A percentile compares a stretch with the other conserved stretches of the same genome.
Evolutionary conservation across 768 basidiomycete genomes (phyloP).

Genomic region (Lactarius sanguifluus): DNA sequence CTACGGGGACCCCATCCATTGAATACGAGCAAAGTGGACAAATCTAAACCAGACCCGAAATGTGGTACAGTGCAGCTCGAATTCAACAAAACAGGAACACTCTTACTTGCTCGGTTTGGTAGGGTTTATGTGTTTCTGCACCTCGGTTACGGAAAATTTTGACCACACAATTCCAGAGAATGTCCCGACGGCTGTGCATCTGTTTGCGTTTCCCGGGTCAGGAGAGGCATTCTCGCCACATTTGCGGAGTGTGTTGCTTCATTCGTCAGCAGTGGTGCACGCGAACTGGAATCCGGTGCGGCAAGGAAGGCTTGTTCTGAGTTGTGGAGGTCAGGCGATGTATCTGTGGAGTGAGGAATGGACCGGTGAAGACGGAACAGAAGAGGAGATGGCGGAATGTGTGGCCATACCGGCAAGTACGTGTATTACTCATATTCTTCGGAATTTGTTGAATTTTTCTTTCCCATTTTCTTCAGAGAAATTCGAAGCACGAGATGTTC

Average conservation of each 20-base stretch:
- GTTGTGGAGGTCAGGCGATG: conserved; percentile 64
- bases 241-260: conserved; percentile 65
- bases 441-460: background rate
- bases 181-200: conserved; percentile 59
- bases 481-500: conserved; percentile 68
- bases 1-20: conserved; percentile 57
- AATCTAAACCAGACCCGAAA: conserved; percentile 62
- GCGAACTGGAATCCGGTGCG: conserved; percentile 85
- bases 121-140: conserved; percentile 24
- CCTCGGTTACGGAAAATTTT: conserved; percentile 18
- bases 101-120: conserved; percentile 78
- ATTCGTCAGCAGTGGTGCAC: conserved; percentile 59
- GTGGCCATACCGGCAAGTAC: conserved; percentile 84
- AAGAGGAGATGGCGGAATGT: conserved; percentile 84
- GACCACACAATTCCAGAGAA: conserved; percentile 47
- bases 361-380: conserved; percentile 54
- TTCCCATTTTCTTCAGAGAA: conserved; percentile 45
- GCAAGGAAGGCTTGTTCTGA: conserved; percentile 65
- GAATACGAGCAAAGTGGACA: conserved; percentile 50
- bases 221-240: conserved; percentile 57
- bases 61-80: conserved; percentile 70
- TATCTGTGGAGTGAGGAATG: conserved; percentile 87
- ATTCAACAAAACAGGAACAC: conserved; percentile 76
- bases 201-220: conserved; percentile 70
- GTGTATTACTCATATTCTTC: conserved; percentile 35